These are phyloP conservation scores for Whalleya microplaca DNA, from an alignment of 2,329 filamentous ascomycete genomes.

Conservation along the genomic window DNA sequence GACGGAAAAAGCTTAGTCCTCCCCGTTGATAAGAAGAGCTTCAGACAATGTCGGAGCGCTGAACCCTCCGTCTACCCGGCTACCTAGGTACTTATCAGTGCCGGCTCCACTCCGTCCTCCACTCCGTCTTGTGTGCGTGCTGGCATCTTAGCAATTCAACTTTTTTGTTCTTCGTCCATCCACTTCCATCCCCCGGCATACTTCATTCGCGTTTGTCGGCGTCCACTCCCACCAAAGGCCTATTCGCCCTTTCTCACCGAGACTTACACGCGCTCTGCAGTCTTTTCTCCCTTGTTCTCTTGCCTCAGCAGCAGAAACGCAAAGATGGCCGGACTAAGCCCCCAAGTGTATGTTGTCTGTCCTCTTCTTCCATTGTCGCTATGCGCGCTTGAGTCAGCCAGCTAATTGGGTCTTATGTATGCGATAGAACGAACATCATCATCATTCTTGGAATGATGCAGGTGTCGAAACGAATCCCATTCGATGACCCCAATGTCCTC, in stretches of 20 bases:
- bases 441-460: constrained; percentile 99
- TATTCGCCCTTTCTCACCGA: not conserved
- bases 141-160: constrained; percentile 8
- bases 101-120: too few species aligned
- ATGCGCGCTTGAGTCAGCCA: constrained; percentile 5
- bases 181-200: not conserved
- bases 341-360: constrained; percentile 61
- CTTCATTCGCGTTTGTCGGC: constrained; percentile 4
- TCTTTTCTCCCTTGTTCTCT: not conserved
- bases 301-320: constrained; percentile 50
- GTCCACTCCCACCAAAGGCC: not conserved
- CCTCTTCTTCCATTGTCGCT: constrained; percentile 4
- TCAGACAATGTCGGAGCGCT: too few species aligned
- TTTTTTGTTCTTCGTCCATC: not conserved
- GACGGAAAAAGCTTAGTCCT: constrained; percentile 18
- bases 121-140: too few species aligned
- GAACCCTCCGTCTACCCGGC: too few species aligned
- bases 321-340: constrained; percentile 65
- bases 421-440: constrained; percentile 79
- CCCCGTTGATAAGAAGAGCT: too few species aligned
- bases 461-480: constrained; percentile 92
- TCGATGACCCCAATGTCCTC: constrained; percentile 75
- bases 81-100: too few species aligned
- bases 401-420: constrained; percentile 33
- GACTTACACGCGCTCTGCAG: not conserved